Conservation (phyloP, 192 early-diverging fungal species). For the Umbelopsis ramanniana region DNA sequence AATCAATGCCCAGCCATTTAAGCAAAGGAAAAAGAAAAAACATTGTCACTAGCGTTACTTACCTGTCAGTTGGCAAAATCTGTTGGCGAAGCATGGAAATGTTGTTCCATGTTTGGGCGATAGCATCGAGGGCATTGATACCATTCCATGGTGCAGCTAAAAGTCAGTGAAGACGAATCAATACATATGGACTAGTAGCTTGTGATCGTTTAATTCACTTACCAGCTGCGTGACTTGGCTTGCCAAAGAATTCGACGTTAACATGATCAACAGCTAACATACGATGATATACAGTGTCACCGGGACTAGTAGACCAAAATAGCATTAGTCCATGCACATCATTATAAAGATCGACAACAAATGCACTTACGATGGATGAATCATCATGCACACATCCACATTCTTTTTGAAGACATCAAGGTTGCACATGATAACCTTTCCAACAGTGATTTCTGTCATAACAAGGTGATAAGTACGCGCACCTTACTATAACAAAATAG, state of each 20-base stretch:
- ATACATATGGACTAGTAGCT: background rate
- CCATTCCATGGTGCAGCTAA: slow-evolving; percentile 44
- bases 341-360: background rate
- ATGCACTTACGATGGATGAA: slow-evolving; percentile 67
- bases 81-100: slow-evolving; percentile 77
- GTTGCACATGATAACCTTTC: slow-evolving; percentile 75
- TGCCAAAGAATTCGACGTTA: slow-evolving; percentile 71
- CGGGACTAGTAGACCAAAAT: slow-evolving; percentile 32
- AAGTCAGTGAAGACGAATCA: background rate
- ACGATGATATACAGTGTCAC: slow-evolving; percentile 50
- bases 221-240: slow-evolving; percentile 71
- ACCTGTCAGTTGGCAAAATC: slow-evolving; percentile 64
- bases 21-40: too few relatives aligned
- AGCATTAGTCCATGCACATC: background rate
- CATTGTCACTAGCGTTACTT: background rate
- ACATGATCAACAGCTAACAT: slow-evolving; percentile 46
- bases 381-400: slow-evolving; percentile 78
- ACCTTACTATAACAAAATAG: background rate
- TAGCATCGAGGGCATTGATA: slow-evolving; percentile 81
- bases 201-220: slow-evolving; percentile 50
- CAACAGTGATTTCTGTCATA: slow-evolving; percentile 57
- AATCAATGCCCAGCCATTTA: too few relatives aligned
- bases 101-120: slow-evolving; percentile 64
- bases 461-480: background rate
- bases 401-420: slow-evolving; percentile 69